phyloP scores from a whole-genome alignment of 495 filamentous ascomycete species.

The Penicillium steckii region DNA sequence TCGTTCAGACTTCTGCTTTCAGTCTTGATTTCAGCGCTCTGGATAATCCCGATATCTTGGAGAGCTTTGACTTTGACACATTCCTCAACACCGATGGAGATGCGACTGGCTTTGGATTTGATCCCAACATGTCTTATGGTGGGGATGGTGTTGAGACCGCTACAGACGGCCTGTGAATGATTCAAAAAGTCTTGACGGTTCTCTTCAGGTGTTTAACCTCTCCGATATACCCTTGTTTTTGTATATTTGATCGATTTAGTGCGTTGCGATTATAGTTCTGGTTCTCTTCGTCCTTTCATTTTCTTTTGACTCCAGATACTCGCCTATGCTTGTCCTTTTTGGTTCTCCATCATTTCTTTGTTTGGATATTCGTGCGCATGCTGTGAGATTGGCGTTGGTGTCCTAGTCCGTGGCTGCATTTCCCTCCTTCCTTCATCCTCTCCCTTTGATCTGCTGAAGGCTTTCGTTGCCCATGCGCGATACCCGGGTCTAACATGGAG shows the following conservation, averaged over 20 bases:
- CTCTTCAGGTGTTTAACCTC: conserved; percentile 38
- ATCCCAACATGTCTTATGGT: conserved; percentile 43
- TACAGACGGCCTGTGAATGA: conserved; percentile 46
- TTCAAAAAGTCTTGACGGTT: conserved; percentile 34
- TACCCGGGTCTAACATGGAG: conserved; percentile 8
- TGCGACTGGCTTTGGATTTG: conserved; percentile 51
- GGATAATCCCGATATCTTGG: conserved; percentile 68
- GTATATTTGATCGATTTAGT: conserved; percentile 36
- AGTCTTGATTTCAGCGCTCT: conserved; percentile 62
- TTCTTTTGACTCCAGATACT: conserved; percentile 19
- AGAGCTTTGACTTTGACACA: conserved; percentile 94
- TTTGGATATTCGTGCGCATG: conserved; percentile 32
- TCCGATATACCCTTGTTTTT: conserved; percentile 49
- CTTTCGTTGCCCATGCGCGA: neutral
- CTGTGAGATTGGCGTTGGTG: conserved; percentile 46
- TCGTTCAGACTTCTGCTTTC: conserved; percentile 33
- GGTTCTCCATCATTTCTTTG: conserved; percentile 21
- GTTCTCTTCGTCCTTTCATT: conserved; percentile 14
- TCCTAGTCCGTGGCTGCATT: conserved; percentile 23
- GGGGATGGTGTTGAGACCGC: conserved; percentile 53
- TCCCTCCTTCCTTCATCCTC: conserved; percentile 26
- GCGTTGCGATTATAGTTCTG: conserved; percentile 3
- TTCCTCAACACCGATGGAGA: conserved; percentile 72
- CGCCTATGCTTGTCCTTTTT: conserved; percentile 17
- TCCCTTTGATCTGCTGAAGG: conserved; percentile 4